A percentile compares a stretch with the other conserved stretches of the same genome.
Evolutionary conservation across 192 early-diverging fungal genomes (phyloP).

Genomic region (Coemansia sp.): DNA sequence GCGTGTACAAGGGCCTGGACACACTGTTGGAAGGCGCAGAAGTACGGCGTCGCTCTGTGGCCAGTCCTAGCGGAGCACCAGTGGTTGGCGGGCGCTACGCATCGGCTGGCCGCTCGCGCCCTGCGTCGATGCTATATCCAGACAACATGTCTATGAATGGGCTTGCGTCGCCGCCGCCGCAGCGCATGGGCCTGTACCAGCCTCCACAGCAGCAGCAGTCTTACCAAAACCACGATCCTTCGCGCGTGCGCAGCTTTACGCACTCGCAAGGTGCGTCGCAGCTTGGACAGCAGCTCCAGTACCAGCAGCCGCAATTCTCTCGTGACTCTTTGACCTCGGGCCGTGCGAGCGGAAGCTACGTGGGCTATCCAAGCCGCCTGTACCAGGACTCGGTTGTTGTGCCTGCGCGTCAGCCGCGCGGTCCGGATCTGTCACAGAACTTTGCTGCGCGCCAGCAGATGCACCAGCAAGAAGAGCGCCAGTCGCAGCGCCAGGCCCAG

Average conservation of each 20-base stretch:
- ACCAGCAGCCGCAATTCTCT: constrained; percentile 38
- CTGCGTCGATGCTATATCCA: constrained; percentile 51
- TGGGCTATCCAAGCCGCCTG: constrained; percentile 56
- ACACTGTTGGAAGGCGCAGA: constrained; percentile 51
- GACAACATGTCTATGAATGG: constrained; percentile 48
- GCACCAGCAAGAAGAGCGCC: constrained; percentile 51
- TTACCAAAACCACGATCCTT: constrained; percentile 33
- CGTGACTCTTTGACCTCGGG: constrained; percentile 33
- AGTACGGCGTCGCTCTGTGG: constrained; percentile 47
- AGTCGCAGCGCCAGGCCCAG: constrained; percentile 50
- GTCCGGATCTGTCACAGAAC: constrained; percentile 70
- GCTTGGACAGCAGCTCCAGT: constrained; percentile 21
- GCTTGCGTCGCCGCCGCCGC: constrained; percentile 33
- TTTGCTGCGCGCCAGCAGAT: constrained; percentile 65
- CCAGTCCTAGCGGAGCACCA: constrained; percentile 18
- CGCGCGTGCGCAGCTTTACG: constrained; percentile 48
- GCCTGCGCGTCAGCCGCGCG: constrained; percentile 71
- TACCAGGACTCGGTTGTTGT: constrained; percentile 63
- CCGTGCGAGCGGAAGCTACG: constrained; percentile 55
- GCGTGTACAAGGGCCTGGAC: constrained; percentile 53
- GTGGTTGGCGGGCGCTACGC: constrained; percentile 26
- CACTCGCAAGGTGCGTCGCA: constrained; percentile 47
- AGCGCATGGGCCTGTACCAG: constrained; percentile 39
- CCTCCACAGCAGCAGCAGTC: constrained; percentile 19
- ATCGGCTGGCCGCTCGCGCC: constrained; percentile 35